phyloP scores from a whole-genome alignment of 176 grass and related monocot species.

The Rhynchospora breviuscula region DNA sequence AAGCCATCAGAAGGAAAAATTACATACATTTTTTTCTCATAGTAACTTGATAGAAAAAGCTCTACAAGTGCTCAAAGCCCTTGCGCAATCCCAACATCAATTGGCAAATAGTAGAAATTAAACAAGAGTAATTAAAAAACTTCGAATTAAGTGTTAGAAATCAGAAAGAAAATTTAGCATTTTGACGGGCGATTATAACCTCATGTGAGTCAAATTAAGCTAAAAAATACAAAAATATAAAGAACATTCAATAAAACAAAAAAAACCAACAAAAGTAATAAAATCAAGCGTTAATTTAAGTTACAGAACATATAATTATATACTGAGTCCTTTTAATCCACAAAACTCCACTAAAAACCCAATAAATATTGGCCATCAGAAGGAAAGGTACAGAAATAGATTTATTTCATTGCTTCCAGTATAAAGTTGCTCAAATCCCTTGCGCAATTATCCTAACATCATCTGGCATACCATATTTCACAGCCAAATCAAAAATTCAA shows the following conservation, averaged over 20 bases:
- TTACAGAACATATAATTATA: neutral
- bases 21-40: slow-evolving; percentile 27
- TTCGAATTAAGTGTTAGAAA: neutral
- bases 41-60: slow-evolving; percentile 17
- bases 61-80: slow-evolving; percentile 31
- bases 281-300: neutral
- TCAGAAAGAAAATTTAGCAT: neutral
- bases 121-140: neutral
- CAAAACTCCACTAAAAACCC: neutral
- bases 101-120: slow-evolving; percentile 8
- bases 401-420: slow-evolving; percentile 52
- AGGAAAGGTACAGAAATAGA: too few species aligned
- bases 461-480: slow-evolving; percentile 23
- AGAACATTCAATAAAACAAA: neutral
- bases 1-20: slow-evolving; percentile 31
- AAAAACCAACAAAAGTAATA: neutral
- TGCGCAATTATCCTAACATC: slow-evolving; percentile 60
- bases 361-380: too few species aligned
- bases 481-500: neutral
- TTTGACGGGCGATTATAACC: neutral
- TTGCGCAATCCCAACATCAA: slow-evolving; percentile 43
- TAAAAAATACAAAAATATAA: neutral
- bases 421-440: slow-evolving; percentile 52
- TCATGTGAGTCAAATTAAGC: neutral
- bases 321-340: neutral